phyloP scores from a whole-genome alignment of 2,329 filamentous ascomycete species.

The Ophiocordyceps camponoti-saundersi region DNA sequence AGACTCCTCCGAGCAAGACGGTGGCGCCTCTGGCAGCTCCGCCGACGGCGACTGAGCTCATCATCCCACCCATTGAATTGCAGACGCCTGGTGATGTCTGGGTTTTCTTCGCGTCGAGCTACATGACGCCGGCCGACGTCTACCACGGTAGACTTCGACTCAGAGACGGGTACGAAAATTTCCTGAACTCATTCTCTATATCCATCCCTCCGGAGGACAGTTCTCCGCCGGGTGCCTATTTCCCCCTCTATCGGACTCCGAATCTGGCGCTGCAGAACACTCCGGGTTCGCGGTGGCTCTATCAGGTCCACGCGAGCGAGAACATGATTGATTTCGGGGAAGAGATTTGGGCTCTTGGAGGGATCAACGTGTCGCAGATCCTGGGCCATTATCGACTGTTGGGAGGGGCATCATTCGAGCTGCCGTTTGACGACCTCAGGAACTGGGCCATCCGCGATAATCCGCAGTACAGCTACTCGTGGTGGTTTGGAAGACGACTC shows the following conservation, averaged over 20 bases:
- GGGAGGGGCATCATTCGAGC: not conserved
- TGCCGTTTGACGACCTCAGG: not conserved
- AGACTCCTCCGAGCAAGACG: not conserved
- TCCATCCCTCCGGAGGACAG: not conserved
- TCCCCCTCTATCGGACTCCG: not conserved
- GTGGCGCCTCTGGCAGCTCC: not conserved
- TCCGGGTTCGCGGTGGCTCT: not conserved
- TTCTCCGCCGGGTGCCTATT: not conserved
- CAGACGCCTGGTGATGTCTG: not conserved
- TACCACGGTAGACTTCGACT: not conserved
- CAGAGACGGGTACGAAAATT: not conserved
- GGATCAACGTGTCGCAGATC: not conserved
- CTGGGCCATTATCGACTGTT: not conserved
- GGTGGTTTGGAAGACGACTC: not conserved
- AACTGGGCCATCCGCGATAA: not conserved
- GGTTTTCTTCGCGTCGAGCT: not conserved
- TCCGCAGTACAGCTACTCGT: not conserved
- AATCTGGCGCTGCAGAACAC: not conserved
- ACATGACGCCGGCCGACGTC: not conserved
- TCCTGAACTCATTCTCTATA: not conserved
- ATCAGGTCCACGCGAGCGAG: not conserved
- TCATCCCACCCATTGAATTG: not conserved
- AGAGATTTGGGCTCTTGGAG: not conserved
- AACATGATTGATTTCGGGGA: not conserved
- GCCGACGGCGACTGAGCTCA: not conserved